phyloP scores from a whole-genome alignment of 768 basidiomycete species.

The Lentinula raphanica region DNA sequence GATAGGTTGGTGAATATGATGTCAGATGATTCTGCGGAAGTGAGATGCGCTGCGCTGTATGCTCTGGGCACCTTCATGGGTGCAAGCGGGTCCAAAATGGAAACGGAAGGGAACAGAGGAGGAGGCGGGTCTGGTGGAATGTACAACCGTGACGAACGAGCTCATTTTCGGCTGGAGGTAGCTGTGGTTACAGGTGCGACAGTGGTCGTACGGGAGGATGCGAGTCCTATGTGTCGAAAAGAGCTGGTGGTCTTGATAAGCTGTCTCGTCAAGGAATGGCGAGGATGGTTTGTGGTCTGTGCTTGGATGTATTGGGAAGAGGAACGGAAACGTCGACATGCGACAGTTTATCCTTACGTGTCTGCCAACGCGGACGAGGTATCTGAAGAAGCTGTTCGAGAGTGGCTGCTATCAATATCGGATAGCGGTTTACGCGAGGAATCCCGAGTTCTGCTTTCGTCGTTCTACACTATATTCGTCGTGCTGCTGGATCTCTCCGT shows the following conservation, averaged over 20 bases:
- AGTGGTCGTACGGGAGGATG: constrained; percentile 87
- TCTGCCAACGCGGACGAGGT: constrained; percentile 61
- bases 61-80: constrained; percentile 93
- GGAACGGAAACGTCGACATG: constrained; percentile 59
- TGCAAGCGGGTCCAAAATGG: constrained; percentile 58
- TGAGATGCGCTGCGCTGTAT: constrained; percentile 85
- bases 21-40: constrained; percentile 87
- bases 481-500: constrained; percentile 85
- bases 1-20: constrained; percentile 76
- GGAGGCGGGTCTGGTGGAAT: constrained; percentile 85
- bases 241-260: constrained; percentile 89
- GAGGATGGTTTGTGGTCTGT: constrained; percentile 89
- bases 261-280: constrained; percentile 92
- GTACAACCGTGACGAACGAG: constrained; percentile 69
- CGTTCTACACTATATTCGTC: constrained; percentile 90
- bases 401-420: constrained; percentile 71
- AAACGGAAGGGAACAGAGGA: constrained; percentile 59
- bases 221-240: constrained; percentile 93
- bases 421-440: constrained; percentile 67
- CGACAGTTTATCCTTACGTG: constrained; percentile 25
- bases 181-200: constrained; percentile 87
- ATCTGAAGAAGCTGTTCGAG: constrained; percentile 62
- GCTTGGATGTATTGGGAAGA: constrained; percentile 98
- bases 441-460: constrained; percentile 80
- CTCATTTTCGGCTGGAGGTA: constrained; percentile 85